Evolutionary conservation across 2,329 filamentous ascomycete species (phyloP).

Genomic region (Microsporum audouinii): DNA sequence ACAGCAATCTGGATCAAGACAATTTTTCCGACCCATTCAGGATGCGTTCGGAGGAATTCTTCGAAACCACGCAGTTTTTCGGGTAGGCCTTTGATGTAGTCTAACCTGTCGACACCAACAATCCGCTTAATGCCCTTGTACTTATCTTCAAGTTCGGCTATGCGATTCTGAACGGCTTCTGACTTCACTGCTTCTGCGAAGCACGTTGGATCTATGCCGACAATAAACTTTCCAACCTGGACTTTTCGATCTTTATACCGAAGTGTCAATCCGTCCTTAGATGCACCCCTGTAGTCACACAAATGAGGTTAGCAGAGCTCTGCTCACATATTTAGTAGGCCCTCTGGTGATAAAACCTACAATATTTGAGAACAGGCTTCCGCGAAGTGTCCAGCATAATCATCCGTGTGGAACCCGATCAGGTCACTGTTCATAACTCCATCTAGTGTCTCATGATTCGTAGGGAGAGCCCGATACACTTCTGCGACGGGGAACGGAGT

Average conservation of each 20-base stretch:
- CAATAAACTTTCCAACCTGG: constrained; percentile 80
- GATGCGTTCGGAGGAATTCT: constrained; percentile 77
- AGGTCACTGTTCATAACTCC: constrained; percentile 84
- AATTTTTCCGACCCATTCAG: constrained; percentile 82
- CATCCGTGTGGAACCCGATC: constrained; percentile 90
- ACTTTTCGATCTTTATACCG: constrained; percentile 73
- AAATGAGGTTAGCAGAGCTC: background rate
- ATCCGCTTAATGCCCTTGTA: constrained; percentile 88
- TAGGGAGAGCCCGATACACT: constrained; percentile 76
- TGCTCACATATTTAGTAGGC: background rate
- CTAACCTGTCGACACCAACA: constrained; percentile 80
- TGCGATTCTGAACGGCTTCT: constrained; percentile 58
- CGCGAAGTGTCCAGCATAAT: constrained; percentile 86
- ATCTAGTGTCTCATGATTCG: constrained; percentile 79
- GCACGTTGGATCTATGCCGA: constrained; percentile 90
- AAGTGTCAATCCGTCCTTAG: constrained; percentile 86
- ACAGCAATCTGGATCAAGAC: constrained; percentile 93
- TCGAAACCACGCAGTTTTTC: constrained; percentile 94
- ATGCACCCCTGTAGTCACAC: constrained; percentile 55
- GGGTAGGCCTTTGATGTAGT: constrained; percentile 80
- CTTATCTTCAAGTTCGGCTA: constrained; percentile 58
- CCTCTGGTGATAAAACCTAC: constrained; percentile 29
- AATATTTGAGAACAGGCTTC: constrained; percentile 86
- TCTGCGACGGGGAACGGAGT: constrained; percentile 93
- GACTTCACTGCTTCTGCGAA: constrained; percentile 65